Percentiles rank a stretch among this genome's conserved stretches.
These are phyloP conservation scores for Goffeauzyma gilvescens DNA, from an alignment of 768 basidiomycete genomes.

Conservation along the genomic window DNA sequence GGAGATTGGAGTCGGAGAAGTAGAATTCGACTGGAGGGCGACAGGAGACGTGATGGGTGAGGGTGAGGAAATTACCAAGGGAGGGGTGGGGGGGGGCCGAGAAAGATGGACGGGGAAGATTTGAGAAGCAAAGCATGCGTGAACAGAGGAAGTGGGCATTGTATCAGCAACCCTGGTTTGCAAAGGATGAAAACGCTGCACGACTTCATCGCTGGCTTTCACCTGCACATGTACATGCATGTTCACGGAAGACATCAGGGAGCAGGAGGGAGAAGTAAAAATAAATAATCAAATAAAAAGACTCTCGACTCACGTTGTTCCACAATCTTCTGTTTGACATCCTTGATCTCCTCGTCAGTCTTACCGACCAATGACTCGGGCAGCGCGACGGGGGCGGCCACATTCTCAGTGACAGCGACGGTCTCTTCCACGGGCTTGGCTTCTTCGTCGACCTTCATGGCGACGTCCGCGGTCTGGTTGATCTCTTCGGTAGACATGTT, in stretches of 20 bases:
- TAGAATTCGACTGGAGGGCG: constrained; percentile 65
- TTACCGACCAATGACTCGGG: constrained; percentile 15
- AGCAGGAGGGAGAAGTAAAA: neutral
- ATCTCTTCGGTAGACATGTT: neutral
- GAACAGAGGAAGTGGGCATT: no score
- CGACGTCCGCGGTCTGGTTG: neutral
- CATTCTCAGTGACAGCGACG: neutral
- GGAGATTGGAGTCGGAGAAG: constrained; percentile 89
- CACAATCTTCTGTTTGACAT: constrained; percentile 16
- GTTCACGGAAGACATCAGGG: neutral
- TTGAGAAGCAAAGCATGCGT: no score
- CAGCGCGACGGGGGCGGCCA: neutral
- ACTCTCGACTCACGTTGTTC: constrained; percentile 24
- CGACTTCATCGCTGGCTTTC: no score
- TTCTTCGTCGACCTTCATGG: neutral
- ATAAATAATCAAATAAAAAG: neutral
- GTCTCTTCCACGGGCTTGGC: neutral
- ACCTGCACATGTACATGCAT: neutral
- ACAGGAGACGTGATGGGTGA: neutral
- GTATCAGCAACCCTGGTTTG: no score
- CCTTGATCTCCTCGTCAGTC: constrained; percentile 22
- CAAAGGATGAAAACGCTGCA: no score
- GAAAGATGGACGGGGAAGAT: no score
- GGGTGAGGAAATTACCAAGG: neutral
- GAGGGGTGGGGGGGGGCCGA: no score